These are phyloP conservation scores for Triticum turgidum DNA, from an alignment of 176 grass and related monocot genomes.

Conservation along the genomic window DNA sequence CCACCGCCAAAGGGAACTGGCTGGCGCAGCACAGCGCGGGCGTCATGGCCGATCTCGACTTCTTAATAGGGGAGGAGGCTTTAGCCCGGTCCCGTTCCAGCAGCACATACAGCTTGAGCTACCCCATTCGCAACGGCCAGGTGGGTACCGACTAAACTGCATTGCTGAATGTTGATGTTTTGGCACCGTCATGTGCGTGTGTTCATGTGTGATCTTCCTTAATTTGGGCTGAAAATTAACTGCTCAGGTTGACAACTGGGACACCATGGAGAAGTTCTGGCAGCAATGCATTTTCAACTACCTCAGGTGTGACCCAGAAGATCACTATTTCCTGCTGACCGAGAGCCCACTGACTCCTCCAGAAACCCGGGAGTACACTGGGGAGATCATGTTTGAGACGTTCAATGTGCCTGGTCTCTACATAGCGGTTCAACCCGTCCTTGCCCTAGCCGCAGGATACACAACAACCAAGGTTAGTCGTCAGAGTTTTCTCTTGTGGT, in stretches of 20 bases:
- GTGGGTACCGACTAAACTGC: slow-evolving; percentile 32
- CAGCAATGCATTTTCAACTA: slow-evolving; percentile 97
- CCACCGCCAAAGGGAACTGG: slow-evolving; percentile 75
- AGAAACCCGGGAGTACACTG: slow-evolving; percentile 85
- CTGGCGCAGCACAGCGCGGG: slow-evolving; percentile 92
- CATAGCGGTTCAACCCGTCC: slow-evolving; percentile 87
- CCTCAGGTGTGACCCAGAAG: slow-evolving; percentile 85
- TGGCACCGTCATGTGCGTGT: not conserved
- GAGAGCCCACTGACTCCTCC: slow-evolving; percentile 91
- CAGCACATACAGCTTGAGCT: slow-evolving; percentile 70
- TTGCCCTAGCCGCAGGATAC: slow-evolving; percentile 93
- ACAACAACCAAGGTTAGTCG: slow-evolving; percentile 86
- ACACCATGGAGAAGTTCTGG: slow-evolving; percentile 99
- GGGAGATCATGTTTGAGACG: slow-evolving; percentile 99
- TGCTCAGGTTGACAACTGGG: slow-evolving; percentile 91
- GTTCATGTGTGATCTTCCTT: not conserved
- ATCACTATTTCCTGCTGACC: slow-evolving; percentile 94
- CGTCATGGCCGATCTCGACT: slow-evolving; percentile 98
- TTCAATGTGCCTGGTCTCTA: slow-evolving; percentile 96
- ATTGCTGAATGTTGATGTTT: not conserved
- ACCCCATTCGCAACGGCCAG: slow-evolving; percentile 92
- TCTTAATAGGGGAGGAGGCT: slow-evolving; percentile 92
- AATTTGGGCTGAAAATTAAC: slow-evolving; percentile 13
- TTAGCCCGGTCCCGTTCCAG: slow-evolving; percentile 61
- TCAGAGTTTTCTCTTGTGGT: not conserved